Conservation (phyloP, 805 yeast species). For the Komagataella kurtzmanii region DNA sequence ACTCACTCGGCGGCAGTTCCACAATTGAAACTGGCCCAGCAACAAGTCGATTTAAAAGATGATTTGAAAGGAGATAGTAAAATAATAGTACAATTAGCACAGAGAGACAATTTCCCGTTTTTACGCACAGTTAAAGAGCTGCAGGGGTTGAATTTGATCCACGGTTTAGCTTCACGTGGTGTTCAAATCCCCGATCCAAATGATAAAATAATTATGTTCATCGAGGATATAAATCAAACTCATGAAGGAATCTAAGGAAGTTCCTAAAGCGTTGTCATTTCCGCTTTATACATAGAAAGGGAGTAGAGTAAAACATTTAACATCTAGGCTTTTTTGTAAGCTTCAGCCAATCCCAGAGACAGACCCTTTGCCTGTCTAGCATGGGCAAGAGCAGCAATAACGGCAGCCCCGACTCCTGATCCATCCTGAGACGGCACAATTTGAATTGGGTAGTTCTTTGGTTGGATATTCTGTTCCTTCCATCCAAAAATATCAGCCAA, state of each 20-base stretch:
- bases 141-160: neutral
- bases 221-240: neutral
- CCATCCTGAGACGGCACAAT: conserved; percentile 96
- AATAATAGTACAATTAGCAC: neutral
- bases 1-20: neutral
- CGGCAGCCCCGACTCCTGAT: conserved; percentile 97
- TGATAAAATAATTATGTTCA: neutral
- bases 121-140: neutral
- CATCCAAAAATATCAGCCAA: conserved; percentile 87
- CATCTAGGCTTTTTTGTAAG: conserved; percentile 4
- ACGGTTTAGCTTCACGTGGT: neutral
- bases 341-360: conserved; percentile 38
- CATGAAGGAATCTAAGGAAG: neutral
- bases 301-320: neutral
- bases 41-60: neutral
- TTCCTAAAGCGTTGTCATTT: neutral
- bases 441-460: conserved; percentile 61
- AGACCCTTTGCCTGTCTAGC: conserved; percentile 59
- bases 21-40: neutral
- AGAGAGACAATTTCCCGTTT: neutral
- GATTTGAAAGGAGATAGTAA: neutral
- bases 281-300: neutral
- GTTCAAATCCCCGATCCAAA: neutral
- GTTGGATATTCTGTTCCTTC: conserved; percentile 25
- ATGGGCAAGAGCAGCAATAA: conserved; percentile 90